These are phyloP conservation scores for Melaleuca quinquenervia DNA, from an alignment of 345 rosid genomes.

Conservation along the genomic window DNA sequence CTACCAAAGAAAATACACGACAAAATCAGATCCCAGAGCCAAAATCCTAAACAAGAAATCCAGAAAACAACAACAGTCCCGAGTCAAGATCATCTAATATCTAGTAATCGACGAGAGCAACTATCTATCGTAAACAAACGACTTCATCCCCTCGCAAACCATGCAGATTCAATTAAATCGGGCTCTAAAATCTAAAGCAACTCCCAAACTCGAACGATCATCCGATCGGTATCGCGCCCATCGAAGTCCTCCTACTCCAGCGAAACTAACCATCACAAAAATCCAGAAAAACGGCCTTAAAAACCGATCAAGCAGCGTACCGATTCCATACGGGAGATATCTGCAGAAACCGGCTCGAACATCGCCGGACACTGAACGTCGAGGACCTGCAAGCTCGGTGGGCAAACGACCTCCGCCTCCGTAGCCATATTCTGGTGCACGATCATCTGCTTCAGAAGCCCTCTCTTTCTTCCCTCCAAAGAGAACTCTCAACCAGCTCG, in stretches of 20 bases:
- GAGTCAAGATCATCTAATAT: background rate
- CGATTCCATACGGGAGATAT: background rate
- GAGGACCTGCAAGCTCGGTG: background rate
- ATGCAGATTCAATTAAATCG: background rate
- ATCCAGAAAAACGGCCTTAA: background rate
- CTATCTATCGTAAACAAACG: background rate
- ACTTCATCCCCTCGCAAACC: background rate
- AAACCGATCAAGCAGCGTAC: background rate
- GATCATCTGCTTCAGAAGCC: background rate
- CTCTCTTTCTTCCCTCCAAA: background rate
- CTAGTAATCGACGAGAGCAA: background rate
- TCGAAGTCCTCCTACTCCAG: background rate
- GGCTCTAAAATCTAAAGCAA: background rate
- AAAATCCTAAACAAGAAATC: background rate
- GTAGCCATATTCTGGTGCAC: background rate
- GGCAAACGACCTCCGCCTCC: background rate
- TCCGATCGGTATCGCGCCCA: background rate
- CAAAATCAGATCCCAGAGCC: background rate
- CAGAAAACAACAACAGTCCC: background rate
- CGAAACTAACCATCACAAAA: background rate
- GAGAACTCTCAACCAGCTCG: background rate
- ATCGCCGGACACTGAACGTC: background rate
- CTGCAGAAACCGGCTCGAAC: background rate
- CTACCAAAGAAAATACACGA: background rate
- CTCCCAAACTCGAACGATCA: background rate